phyloP scores from a whole-genome alignment of 2,329 filamentous ascomycete species.

The Clonostachys byssicola region DNA sequence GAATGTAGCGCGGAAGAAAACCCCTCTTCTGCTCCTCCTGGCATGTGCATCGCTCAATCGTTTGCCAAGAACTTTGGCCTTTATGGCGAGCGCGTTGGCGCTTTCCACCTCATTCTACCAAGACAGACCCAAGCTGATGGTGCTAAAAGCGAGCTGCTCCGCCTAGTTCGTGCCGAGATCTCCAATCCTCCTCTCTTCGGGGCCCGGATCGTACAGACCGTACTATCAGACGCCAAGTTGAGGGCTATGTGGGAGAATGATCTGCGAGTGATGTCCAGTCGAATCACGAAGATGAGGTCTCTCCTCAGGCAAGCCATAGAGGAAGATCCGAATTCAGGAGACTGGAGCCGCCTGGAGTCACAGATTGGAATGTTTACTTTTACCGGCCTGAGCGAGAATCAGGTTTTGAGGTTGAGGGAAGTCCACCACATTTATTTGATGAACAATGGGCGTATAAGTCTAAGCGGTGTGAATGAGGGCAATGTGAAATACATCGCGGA shows the following conservation, averaged over 20 bases:
- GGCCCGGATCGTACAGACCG: conserved; percentile 1
- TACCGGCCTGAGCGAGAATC: conserved; percentile 21
- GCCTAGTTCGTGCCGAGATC: conserved; percentile 4
- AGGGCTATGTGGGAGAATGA: conserved; percentile 11
- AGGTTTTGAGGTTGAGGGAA: conserved; percentile 12
- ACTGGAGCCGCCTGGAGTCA: conserved; percentile 19
- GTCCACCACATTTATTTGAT: conserved; percentile 4
- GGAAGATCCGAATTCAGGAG: conserved; percentile 12
- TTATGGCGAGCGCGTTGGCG: conserved; percentile 26
- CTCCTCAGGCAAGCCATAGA: conserved; percentile 9
- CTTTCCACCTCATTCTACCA: conserved; percentile 8
- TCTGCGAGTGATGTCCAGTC: conserved; percentile 20
- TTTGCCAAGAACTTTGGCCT: conserved; percentile 30
- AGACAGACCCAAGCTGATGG: background rate
- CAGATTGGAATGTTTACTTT: conserved; percentile 36
- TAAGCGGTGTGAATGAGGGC: conserved; percentile 4
- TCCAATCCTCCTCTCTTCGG: conserved; percentile 5
- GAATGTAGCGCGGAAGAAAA: conserved; percentile 2
- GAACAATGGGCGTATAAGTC: conserved; percentile 2
- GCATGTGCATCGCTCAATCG: conserved; percentile 22
- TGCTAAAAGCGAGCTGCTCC: background rate
- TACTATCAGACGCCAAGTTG: conserved; percentile 3
- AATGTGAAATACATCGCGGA: conserved; percentile 7
- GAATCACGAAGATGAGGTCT: conserved; percentile 19
- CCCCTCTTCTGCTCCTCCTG: background rate